Conservation (phyloP, 2,329 filamentous ascomycete species). For the Sordariomycetes sp. region DNA sequence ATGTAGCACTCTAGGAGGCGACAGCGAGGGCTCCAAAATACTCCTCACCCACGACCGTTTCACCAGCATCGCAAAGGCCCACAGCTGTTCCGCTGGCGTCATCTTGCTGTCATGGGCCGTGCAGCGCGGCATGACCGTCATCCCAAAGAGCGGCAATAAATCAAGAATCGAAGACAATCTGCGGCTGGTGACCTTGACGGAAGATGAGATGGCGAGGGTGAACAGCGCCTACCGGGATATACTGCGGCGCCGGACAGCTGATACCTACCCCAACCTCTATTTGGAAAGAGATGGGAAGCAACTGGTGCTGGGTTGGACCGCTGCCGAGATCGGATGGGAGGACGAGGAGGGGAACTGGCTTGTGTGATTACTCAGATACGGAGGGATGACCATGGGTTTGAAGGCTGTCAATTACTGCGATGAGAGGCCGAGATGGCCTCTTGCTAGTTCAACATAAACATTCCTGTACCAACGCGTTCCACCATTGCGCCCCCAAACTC, state of each 20-base stretch:
- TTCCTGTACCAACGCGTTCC: no score
- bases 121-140: slow-evolving; percentile 14
- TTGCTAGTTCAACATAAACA: no score
- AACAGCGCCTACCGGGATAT: slow-evolving; percentile 14
- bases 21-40: slow-evolving; percentile 2
- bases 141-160: slow-evolving; percentile 13
- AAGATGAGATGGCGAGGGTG: slow-evolving; percentile 15
- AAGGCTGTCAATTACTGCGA: no score
- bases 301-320: slow-evolving; percentile 13
- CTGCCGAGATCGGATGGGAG: slow-evolving; percentile 16
- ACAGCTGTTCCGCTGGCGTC: slow-evolving; percentile 13
- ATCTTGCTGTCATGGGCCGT: slow-evolving; percentile 16
- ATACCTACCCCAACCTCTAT: slow-evolving; percentile 8
- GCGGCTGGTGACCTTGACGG: slow-evolving; percentile 13
- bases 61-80: slow-evolving; percentile 12
- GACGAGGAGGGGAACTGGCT: slow-evolving; percentile 17
- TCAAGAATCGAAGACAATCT: slow-evolving; percentile 14
- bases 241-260: slow-evolving; percentile 10
- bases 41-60: slow-evolving; percentile 14
- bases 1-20: slow-evolving; percentile 6
- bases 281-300: slow-evolving; percentile 12
- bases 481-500: no score
- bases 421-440: no score
- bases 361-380: no score
- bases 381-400: no score